These are phyloP conservation scores for Hyphopichia pseudoburtonii DNA, from an alignment of 1,139 yeast species.

Conservation along the genomic window DNA sequence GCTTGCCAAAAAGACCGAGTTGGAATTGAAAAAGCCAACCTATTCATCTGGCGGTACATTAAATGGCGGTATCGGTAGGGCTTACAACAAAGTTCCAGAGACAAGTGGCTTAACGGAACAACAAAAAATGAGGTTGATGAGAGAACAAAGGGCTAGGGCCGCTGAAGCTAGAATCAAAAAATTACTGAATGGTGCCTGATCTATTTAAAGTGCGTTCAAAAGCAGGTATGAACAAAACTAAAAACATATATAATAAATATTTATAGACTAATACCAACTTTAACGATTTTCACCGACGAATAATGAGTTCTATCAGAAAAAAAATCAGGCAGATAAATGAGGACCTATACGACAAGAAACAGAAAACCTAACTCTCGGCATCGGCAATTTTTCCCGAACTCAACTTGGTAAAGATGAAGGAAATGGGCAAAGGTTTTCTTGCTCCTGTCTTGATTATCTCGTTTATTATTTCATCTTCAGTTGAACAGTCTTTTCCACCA, in stretches of 20 bases:
- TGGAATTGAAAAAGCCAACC: slow-evolving; percentile 35
- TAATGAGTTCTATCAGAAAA: too few relatives aligned
- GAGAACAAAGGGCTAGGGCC: slow-evolving; percentile 95
- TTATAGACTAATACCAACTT: background rate
- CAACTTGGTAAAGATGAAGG: slow-evolving; percentile 1
- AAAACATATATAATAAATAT: background rate
- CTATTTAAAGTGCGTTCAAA: too few relatives aligned
- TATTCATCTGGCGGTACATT: slow-evolving; percentile 29
- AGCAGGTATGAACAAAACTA: background rate
- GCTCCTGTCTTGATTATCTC: too few relatives aligned
- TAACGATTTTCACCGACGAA: too few relatives aligned
- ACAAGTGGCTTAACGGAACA: slow-evolving; percentile 52
- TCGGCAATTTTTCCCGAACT: slow-evolving; percentile 1
- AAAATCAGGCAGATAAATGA: too few relatives aligned
- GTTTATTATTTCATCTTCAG: too few relatives aligned
- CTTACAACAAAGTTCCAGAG: slow-evolving; percentile 17
- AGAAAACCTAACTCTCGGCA: background rate
- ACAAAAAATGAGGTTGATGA: slow-evolving; percentile 74
- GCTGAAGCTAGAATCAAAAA: slow-evolving; percentile 79
- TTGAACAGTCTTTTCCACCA: too few relatives aligned
- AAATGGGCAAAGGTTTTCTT: slow-evolving; percentile 1
- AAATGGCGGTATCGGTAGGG: slow-evolving; percentile 18
- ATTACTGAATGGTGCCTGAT: slow-evolving; percentile 1
- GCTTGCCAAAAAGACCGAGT: slow-evolving; percentile 39
- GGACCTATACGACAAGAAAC: background rate